Evolutionary conservation across 2,329 filamentous ascomycete species (phyloP), one percentile per base, ranked within the genome.

Genomic region (Ophiostoma populinum): DNA sequence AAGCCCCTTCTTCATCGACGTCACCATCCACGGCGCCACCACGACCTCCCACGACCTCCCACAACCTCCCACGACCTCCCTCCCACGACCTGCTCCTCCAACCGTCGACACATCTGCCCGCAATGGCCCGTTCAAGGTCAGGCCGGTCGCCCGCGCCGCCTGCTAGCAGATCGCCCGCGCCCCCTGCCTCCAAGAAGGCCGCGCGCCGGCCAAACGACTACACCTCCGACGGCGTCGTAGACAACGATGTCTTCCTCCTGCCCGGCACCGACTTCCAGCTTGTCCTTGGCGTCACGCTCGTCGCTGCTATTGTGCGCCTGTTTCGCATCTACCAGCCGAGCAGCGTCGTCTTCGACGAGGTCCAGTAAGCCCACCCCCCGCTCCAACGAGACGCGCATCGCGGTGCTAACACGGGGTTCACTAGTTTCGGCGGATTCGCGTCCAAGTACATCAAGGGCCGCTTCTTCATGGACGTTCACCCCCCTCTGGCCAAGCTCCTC

Each of bases 381-480:
- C 20, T 31, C 10, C 45, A 26, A 48, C 48, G 34, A 45, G 16
- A 16, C 31, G 19, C 24, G 7, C 25, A 29, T 37, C 20, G 17
- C 32, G 4, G 13, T 24, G 11, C 36, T 32, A 35, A 38, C 24
- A 16, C 7, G n/a, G 5, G 7, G n/a, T 38, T 32, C 18, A 21
- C 20, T 50, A 93, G 85, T 60, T 98, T 98, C 56, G 90, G 90
- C 55, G 90, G 90, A 32, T 98, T 98, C 54, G 90, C 90, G 45
- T 83, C 80, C 48, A 98, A 98, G 59, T 98, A 98, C 58, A 95
- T 98, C 68, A 95, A 98, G 66, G 90, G 90, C 51, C 79, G 70
- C 55, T 98, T 98, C 70, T 98, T 98, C 58, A 98, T 98, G 90
- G 90, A 98, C 54, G 90, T 98, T n/a, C 90, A 98, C 54, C 90